Percentiles rank a stretch among this genome's conserved stretches.
These are phyloP conservation scores for Plasmopara halstedii DNA, from an alignment of 352 stramenopile genomes.

Conservation along the genomic window DNA sequence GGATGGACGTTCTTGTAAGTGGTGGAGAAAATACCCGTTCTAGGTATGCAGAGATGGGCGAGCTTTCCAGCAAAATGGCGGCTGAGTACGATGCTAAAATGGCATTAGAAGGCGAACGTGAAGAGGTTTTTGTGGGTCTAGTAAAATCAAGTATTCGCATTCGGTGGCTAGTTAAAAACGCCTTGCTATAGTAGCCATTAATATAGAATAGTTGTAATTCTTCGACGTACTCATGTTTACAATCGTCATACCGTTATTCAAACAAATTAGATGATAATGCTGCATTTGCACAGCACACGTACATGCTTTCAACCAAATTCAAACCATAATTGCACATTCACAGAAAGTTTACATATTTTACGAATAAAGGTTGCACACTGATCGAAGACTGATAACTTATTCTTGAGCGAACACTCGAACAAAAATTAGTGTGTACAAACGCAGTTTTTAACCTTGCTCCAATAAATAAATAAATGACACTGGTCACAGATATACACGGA, in stretches of 20 bases:
- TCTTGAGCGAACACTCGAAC: too few relatives aligned
- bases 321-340: too few relatives aligned
- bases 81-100: slow-evolving; percentile 21
- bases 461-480: slow-evolving; percentile 35
- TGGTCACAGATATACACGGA: too few relatives aligned
- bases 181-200: slow-evolving; percentile 3
- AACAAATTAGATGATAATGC: too few relatives aligned
- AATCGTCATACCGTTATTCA: too few relatives aligned
- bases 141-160: slow-evolving; percentile 19
- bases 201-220: background rate
- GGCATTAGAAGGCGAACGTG: slow-evolving; percentile 11
- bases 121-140: slow-evolving; percentile 11
- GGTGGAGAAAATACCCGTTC: slow-evolving; percentile 6
- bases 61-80: slow-evolving; percentile 28
- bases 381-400: too few relatives aligned
- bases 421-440: too few relatives aligned
- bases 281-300: too few relatives aligned
- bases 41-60: slow-evolving; percentile 23
- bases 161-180: slow-evolving; percentile 18
- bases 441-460: background rate
- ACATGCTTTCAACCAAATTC: too few relatives aligned
- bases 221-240: too few relatives aligned
- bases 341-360: too few relatives aligned
- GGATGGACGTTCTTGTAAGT: slow-evolving; percentile 11
- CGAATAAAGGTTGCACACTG: too few relatives aligned